phyloP scores from a whole-genome alignment of 306 rosid genomes.

The Nissolia schottii region DNA sequence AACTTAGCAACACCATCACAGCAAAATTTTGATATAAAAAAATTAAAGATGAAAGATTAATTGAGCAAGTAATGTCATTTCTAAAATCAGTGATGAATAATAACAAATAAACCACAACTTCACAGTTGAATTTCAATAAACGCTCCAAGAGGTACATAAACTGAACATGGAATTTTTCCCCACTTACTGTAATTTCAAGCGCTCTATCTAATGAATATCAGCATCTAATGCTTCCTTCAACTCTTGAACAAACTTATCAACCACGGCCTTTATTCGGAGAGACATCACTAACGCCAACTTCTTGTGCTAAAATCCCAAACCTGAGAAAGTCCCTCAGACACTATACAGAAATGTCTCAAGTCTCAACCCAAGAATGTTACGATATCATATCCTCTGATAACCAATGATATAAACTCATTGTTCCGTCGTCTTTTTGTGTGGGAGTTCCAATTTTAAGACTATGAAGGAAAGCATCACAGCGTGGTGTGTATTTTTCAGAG shows the following conservation, averaged over 20 bases:
- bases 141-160: too few relatives aligned
- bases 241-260: constrained; percentile 90
- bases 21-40: not conserved
- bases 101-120: not conserved
- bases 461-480: too few relatives aligned
- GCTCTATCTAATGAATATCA: too few relatives aligned
- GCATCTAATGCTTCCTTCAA: constrained; percentile 94
- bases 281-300: constrained; percentile 45
- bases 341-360: not conserved
- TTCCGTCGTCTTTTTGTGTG: too few relatives aligned
- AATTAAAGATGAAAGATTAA: not conserved
- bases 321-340: not conserved
- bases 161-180: constrained; percentile 56
- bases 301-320: constrained; percentile 14
- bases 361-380: not conserved
- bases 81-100: too few relatives aligned
- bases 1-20: not conserved
- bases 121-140: too few relatives aligned
- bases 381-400: too few relatives aligned
- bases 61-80: not conserved
- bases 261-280: constrained; percentile 85
- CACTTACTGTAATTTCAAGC: too few relatives aligned
- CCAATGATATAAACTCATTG: too few relatives aligned
- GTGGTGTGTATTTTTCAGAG: too few relatives aligned
- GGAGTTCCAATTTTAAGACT: too few relatives aligned